A percentile compares a stretch with the other conserved stretches of the same genome.
Evolutionary conservation across 306 rosid species (phyloP).

Genomic region (Pachyrhizus erosus): DNA sequence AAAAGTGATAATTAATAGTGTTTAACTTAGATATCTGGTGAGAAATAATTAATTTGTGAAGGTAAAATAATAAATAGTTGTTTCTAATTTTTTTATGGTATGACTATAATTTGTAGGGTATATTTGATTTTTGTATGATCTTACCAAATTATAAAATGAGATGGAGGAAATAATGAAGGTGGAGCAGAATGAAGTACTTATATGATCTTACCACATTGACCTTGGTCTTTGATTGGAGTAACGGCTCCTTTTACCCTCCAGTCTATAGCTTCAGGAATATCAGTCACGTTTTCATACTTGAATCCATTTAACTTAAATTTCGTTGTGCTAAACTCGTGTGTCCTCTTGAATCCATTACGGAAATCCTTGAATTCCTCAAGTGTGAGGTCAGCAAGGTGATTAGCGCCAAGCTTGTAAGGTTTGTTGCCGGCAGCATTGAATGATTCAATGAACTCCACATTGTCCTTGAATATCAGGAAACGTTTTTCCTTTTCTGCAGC

Average conservation of each 20-base stretch:
- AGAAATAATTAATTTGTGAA: too few species aligned
- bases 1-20: too few species aligned
- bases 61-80: too few species aligned
- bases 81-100: too few species aligned
- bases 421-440: not conserved
- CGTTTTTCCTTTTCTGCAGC: constrained; percentile 45
- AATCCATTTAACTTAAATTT: constrained; percentile 37
- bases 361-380: constrained; percentile 35
- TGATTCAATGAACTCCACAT: constrained; percentile 38
- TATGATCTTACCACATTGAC: constrained; percentile 52
- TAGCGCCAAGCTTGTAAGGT: too few species aligned
- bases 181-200: too few species aligned
- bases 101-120: too few species aligned
- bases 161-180: too few species aligned
- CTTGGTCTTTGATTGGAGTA: constrained; percentile 39
- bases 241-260: constrained; percentile 52
- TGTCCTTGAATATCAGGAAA: too few species aligned
- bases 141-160: too few species aligned
- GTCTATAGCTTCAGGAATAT: constrained; percentile 23
- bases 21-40: too few species aligned
- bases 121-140: too few species aligned
- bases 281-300: constrained; percentile 31
- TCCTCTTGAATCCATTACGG: not conserved
- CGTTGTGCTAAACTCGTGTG: not conserved
- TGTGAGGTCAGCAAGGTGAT: not conserved